These are phyloP conservation scores for Cinnamomum chago DNA, from an alignment of 164 flowering plant species.

Conservation along the genomic window DNA sequence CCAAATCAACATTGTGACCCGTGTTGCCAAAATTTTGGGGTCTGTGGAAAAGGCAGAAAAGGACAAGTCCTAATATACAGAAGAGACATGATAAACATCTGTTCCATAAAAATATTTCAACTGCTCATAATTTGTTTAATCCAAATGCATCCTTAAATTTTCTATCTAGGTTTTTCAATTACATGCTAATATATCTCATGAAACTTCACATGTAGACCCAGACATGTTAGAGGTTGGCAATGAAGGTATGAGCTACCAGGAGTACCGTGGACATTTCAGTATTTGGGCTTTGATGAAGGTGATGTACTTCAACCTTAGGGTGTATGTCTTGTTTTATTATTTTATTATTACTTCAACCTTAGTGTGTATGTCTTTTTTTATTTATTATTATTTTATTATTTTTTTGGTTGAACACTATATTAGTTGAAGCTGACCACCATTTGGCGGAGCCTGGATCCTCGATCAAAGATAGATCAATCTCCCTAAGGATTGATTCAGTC, in stretches of 20 bases:
- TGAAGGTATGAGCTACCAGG: slow-evolving; percentile 87
- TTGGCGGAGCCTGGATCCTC: too few species aligned
- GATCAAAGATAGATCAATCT: too few species aligned
- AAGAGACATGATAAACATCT: too few species aligned
- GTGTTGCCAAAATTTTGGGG: not conserved
- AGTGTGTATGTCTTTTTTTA: not conserved
- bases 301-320: not conserved
- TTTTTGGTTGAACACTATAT: too few species aligned
- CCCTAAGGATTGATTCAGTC: too few species aligned
- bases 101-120: too few species aligned
- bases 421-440: not conserved
- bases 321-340: not conserved
- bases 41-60: not conserved
- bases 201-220: slow-evolving; percentile 52
- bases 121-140: not conserved
- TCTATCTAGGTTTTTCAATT: not conserved
- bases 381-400: too few species aligned
- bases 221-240: slow-evolving; percentile 99
- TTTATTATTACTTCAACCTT: not conserved
- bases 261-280: slow-evolving; percentile 91
- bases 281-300: slow-evolving; percentile 99
- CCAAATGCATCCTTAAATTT: not conserved
- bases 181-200: not conserved
- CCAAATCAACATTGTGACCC: not conserved
- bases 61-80: not conserved